Evolutionary conservation across 805 yeast genomes (phyloP).

Genomic region (Lipomyces japonicus): DNA sequence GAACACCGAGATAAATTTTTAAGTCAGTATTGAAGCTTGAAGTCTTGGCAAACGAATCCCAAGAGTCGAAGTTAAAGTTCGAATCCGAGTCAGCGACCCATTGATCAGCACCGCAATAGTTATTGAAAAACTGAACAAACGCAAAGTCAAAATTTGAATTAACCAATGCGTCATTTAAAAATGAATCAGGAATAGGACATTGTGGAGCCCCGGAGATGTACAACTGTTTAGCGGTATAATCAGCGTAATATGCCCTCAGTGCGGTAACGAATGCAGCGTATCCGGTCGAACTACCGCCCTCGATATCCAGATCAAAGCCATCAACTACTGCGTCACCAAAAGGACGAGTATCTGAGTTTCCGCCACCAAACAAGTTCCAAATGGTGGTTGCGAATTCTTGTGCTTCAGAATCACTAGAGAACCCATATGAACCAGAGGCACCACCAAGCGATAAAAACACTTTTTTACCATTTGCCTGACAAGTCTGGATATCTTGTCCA

Average conservation of each 20-base stretch:
- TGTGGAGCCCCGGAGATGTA: constrained; percentile 90
- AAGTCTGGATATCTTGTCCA: constrained; percentile 46
- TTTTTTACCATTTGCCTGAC: constrained; percentile 76
- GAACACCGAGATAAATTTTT: constrained; percentile 70
- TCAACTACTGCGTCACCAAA: constrained; percentile 75
- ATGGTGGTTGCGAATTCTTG: constrained; percentile 51
- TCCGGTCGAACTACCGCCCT: constrained; percentile 54
- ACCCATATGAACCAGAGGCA: constrained; percentile 56
- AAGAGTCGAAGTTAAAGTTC: constrained; percentile 52
- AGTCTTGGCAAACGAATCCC: constrained; percentile 50
- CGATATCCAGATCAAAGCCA: constrained; percentile 78
- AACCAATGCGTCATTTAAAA: constrained; percentile 60
- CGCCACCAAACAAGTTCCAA: constrained; percentile 55
- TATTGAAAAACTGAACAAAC: constrained; percentile 77
- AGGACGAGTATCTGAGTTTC: constrained; percentile 46
- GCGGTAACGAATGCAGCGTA: constrained; percentile 57
- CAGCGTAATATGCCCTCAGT: constrained; percentile 45
- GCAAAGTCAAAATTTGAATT: constrained; percentile 71
- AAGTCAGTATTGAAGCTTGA: constrained; percentile 65
- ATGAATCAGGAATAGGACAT: constrained; percentile 81
- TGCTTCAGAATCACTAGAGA: constrained; percentile 51
- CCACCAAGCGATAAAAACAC: constrained; percentile 79
- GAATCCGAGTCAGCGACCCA: constrained; percentile 23
- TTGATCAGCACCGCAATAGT: constrained; percentile 57
- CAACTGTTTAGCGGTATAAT: constrained; percentile 53